Evolutionary conservation across 108 stramenopile species (phyloP).

Genomic region (Thalassiosira profunda): DNA sequence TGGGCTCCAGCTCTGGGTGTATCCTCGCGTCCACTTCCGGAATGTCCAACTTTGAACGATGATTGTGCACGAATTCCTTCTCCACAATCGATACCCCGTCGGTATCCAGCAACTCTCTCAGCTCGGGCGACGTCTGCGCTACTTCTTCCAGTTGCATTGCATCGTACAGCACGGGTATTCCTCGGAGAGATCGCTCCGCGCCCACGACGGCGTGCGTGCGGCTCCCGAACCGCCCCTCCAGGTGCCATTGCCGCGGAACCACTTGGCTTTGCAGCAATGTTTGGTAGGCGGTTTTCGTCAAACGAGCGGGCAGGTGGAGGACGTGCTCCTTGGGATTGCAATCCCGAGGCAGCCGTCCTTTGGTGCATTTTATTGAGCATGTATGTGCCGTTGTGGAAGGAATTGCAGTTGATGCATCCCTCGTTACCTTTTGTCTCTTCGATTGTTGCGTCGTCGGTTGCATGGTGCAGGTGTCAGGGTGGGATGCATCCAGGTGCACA

Average conservation of each 20-base stretch:
- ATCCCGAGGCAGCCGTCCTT: constrained; percentile 18
- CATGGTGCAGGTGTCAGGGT: neutral
- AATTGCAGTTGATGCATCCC: neutral
- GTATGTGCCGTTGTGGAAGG: neutral
- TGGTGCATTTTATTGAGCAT: constrained; percentile 7
- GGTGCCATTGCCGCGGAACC: constrained; percentile 67
- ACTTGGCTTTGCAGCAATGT: constrained; percentile 41
- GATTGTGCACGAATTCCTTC: constrained; percentile 39
- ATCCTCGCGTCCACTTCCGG: constrained; percentile 41
- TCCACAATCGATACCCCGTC: constrained; percentile 49
- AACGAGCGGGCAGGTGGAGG: constrained; percentile 57
- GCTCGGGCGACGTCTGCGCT: neutral
- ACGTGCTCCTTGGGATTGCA: constrained; percentile 43
- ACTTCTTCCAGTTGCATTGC: constrained; percentile 10
- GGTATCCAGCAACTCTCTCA: constrained; percentile 39
- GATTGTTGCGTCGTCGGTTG: neutral
- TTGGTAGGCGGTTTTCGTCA: constrained; percentile 69
- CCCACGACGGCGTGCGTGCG: constrained; percentile 58
- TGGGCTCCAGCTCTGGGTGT: constrained; percentile 35
- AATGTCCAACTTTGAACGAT: constrained; percentile 20
- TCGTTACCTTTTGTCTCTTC: neutral
- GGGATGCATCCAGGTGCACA: neutral
- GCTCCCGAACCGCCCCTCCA: constrained; percentile 79
- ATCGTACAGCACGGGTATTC: constrained; percentile 39
- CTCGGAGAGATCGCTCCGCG: constrained; percentile 20